Percentiles rank a stretch among this genome's conserved stretches.
phyloP scores from a whole-genome alignment of 495 filamentous ascomycete genomes.

The Bathelium albidoporum region DNA sequence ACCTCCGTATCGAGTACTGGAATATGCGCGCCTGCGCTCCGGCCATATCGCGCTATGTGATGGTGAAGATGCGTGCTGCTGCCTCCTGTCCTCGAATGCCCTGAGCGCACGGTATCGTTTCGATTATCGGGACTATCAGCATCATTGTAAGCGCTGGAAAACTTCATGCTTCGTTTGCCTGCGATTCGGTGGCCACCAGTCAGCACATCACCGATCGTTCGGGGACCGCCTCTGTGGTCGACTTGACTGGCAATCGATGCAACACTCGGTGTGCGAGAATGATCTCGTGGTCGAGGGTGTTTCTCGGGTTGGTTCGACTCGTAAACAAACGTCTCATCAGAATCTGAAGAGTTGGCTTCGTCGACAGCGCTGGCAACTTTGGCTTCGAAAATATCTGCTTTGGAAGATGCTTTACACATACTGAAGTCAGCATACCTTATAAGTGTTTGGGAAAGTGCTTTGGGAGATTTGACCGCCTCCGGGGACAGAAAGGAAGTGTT shows the following conservation, averaged over 20 bases:
- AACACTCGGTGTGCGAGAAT: constrained; percentile 89
- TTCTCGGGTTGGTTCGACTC: constrained; percentile 93
- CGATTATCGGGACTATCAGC: constrained; percentile 23
- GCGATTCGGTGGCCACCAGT: constrained; percentile 55
- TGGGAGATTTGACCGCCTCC: background rate
- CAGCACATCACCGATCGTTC: constrained; percentile 52
- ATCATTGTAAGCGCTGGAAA: constrained; percentile 67
- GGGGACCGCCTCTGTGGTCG: constrained; percentile 50
- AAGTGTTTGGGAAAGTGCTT: background rate
- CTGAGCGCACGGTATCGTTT: constrained; percentile 19
- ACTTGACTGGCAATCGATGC: constrained; percentile 80
- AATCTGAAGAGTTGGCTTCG: constrained; percentile 85
- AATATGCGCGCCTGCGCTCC: constrained; percentile 48
- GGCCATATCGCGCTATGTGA: constrained; percentile 64
- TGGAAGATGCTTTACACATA: constrained; percentile 61
- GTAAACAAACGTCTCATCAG: constrained; percentile 97
- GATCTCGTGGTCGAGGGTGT: constrained; percentile 68
- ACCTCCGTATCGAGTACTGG: constrained; percentile 71
- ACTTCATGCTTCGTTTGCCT: constrained; percentile 95
- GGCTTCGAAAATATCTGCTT: constrained; percentile 95
- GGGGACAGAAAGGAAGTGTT: background rate
- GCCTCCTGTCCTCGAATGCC: constrained; percentile 53
- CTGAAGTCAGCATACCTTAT: constrained; percentile 21
- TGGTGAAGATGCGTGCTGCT: constrained; percentile 44
- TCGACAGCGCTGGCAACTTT: constrained; percentile 93